Evolutionary conservation across 2,329 filamentous ascomycete genomes (phyloP).

Genomic region (Colletotrichum ledebouriae): DNA sequence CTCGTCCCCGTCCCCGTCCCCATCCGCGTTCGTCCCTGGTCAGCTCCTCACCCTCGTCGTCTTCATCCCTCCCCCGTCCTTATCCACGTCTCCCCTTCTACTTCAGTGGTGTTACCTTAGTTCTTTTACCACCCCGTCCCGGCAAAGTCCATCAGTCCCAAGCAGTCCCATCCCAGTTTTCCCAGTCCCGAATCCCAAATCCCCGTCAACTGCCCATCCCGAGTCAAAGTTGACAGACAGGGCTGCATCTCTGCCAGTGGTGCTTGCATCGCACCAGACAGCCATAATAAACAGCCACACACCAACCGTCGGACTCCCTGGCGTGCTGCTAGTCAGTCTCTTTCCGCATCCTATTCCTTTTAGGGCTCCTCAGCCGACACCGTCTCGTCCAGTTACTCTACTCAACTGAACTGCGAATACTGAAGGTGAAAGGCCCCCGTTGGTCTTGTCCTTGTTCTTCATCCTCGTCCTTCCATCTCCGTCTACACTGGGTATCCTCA

Average conservation of each 20-base stretch:
- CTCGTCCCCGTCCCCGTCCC: slow-evolving; percentile 9
- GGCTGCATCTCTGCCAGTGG: slow-evolving; percentile 33
- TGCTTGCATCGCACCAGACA: slow-evolving; percentile 34
- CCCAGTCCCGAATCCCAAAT: not conserved
- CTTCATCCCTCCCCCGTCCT: not conserved
- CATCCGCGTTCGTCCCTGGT: not conserved
- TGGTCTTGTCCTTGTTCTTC: too few relatives aligned
- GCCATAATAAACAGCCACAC: slow-evolving; percentile 29
- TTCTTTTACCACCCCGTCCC: not conserved
- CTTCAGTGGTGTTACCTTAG: too few relatives aligned
- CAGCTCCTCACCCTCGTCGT: not conserved
- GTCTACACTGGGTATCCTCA: too few relatives aligned
- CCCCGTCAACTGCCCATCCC: not conserved
- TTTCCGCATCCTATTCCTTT: slow-evolving; percentile 37
- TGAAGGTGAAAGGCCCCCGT: too few relatives aligned
- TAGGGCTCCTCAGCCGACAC: slow-evolving; percentile 35
- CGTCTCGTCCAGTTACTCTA: slow-evolving; percentile 27
- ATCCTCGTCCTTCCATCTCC: too few relatives aligned
- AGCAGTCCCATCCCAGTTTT: not conserved
- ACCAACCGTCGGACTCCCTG: slow-evolving; percentile 29
- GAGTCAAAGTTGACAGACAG: slow-evolving; percentile 30
- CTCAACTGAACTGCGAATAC: too few relatives aligned
- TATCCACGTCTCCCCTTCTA: not conserved
- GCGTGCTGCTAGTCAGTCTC: slow-evolving; percentile 33
- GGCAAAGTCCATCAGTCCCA: not conserved